Conservation (phyloP, 495 filamentous ascomycete species). For the Lichina pygmaea region DNA sequence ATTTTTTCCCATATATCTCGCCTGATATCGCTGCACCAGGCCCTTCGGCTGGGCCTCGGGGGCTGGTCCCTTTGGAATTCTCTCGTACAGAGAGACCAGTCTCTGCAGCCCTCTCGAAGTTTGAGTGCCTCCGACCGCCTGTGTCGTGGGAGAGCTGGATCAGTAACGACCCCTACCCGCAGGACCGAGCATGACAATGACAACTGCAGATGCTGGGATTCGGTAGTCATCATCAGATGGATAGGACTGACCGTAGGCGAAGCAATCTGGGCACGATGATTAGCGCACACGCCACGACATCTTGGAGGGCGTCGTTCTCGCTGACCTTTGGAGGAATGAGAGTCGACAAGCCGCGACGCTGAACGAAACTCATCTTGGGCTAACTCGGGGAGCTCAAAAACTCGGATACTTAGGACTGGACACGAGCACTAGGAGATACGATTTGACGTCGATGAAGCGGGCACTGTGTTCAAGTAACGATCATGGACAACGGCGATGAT, state of each 20-base stretch:
- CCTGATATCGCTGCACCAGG: slow-evolving; percentile 65
- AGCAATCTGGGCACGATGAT: slow-evolving; percentile 29
- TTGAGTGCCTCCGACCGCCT: slow-evolving; percentile 77
- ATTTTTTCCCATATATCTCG: slow-evolving; percentile 87
- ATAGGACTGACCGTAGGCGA: slow-evolving; percentile 62
- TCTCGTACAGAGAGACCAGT: slow-evolving; percentile 94
- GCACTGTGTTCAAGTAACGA: too few relatives aligned
- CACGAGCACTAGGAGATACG: too few relatives aligned
- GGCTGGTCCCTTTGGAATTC: slow-evolving; percentile 71
- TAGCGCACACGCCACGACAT: neutral
- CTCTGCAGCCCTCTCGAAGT: slow-evolving; percentile 91
- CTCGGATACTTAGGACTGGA: too few relatives aligned
- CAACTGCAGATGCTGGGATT: too few relatives aligned
- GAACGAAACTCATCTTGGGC: slow-evolving; percentile 58
- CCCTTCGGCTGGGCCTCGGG: slow-evolving; percentile 57
- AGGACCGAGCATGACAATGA: too few relatives aligned
- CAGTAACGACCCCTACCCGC: too few relatives aligned
- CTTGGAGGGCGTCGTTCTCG: neutral
- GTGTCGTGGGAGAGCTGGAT: neutral
- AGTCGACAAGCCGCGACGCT: slow-evolving; percentile 77
- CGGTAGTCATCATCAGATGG: neutral
- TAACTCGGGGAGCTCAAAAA: too few relatives aligned
- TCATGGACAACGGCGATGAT: too few relatives aligned
- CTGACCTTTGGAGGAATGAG: slow-evolving; percentile 93
- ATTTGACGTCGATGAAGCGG: too few relatives aligned